phyloP scores from a whole-genome alignment of 768 basidiomycete genomes.

The Dentipellis fragilis region DNA sequence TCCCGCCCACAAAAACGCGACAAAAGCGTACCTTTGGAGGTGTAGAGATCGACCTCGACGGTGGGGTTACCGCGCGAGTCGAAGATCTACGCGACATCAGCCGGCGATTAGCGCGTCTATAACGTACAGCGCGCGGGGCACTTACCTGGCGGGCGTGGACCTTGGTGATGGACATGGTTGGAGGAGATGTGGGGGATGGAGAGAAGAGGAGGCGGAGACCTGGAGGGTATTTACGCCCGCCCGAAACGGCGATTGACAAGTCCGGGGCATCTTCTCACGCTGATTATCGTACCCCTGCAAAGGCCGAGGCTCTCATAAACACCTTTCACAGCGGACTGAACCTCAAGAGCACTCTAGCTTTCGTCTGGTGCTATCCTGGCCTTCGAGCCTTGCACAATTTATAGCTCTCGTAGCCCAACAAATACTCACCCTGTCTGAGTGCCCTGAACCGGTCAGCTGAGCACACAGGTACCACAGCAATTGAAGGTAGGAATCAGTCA shows the following conservation, averaged over 20 bases:
- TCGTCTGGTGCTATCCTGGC: no score
- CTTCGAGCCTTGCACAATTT: no score
- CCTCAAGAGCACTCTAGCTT: no score
- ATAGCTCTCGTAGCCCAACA: no score
- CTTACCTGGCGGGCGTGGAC: constrained; percentile 86
- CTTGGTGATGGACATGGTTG: constrained; percentile 80
- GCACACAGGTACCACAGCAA: no score
- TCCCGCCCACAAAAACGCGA: background rate
- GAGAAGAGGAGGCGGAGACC: background rate
- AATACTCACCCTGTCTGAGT: no score
- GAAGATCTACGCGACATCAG: constrained; percentile 66
- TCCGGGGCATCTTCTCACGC: constrained; percentile 24
- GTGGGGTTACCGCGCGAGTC: constrained; percentile 99
- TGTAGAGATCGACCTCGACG: constrained; percentile 88
- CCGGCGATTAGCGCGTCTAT: background rate
- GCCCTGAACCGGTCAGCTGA: no score
- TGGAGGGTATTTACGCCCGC: constrained; percentile 10
- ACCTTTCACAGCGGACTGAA: background rate
- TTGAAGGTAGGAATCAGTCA: no score
- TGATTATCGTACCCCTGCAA: constrained; percentile 27
- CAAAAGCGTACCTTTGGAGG: constrained; percentile 59
- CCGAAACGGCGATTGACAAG: constrained; percentile 11
- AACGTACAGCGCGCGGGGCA: constrained; percentile 1
- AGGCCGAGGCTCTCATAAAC: constrained; percentile 16
- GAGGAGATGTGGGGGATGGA: constrained; percentile 1